Percentiles rank a stretch among this genome's conserved stretches.
Evolutionary conservation across 2,329 filamentous ascomycete genomes (phyloP).

Genomic region (Apiospora sp.): DNA sequence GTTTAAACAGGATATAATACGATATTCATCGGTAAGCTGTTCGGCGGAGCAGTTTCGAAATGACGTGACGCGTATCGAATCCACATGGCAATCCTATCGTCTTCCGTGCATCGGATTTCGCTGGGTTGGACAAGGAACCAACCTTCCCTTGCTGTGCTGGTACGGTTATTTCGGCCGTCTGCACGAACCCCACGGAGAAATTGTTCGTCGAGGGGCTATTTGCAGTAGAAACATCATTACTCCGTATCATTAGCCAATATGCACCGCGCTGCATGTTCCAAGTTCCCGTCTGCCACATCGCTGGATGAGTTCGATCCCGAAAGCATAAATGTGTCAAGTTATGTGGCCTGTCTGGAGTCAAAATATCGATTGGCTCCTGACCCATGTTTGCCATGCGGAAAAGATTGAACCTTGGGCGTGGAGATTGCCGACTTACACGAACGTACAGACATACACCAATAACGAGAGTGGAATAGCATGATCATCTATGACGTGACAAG

Average conservation of each 20-base stretch:
- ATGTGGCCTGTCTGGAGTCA: background rate
- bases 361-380: background rate
- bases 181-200: background rate
- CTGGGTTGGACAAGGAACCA: background rate
- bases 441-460: background rate
- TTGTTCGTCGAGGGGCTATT: background rate
- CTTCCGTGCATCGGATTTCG: background rate
- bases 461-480: background rate
- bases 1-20: background rate
- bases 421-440: background rate
- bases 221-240: background rate
- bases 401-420: background rate
- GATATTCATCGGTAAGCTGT: background rate
- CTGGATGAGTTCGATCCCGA: background rate
- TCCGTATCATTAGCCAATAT: background rate
- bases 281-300: background rate
- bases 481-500: background rate
- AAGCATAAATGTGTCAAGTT: background rate
- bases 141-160: background rate
- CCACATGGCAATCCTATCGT: conserved; percentile 5
- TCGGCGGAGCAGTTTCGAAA: conserved; percentile 7
- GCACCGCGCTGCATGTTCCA: background rate
- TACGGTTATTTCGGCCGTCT: background rate
- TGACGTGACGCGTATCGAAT: conserved; percentile 21
- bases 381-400: background rate